Evolutionary conservation across 2,329 filamentous ascomycete species (phyloP).

Genomic region (Botrytis fabae): DNA sequence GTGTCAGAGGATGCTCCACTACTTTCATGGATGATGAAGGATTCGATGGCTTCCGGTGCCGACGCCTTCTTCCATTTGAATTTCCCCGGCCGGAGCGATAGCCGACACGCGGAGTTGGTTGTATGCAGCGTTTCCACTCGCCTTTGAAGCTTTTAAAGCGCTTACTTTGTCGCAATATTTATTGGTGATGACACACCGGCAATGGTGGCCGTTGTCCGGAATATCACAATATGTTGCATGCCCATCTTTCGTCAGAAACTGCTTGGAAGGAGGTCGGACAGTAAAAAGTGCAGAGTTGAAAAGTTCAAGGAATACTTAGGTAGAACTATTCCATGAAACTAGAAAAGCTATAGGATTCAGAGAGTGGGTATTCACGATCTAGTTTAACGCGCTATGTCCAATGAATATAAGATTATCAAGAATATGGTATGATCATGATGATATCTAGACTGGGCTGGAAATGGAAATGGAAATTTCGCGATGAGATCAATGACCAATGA

Average conservation of each 20-base stretch:
- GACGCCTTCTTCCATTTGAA: neutral
- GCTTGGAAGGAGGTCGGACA: neutral
- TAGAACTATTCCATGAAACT: neutral
- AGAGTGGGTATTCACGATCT: neutral
- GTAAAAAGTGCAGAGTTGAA: neutral
- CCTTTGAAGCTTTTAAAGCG: neutral
- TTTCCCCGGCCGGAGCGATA: neutral
- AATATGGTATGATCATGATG: neutral
- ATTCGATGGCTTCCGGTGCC: neutral
- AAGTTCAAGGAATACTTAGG: neutral
- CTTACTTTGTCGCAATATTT: neutral
- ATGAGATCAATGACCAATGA: neutral
- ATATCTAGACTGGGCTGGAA: neutral
- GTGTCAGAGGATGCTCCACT: neutral
- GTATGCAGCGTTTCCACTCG: neutral
- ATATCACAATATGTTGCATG: neutral
- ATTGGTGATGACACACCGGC: neutral
- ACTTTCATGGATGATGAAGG: neutral
- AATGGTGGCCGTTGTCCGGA: neutral
- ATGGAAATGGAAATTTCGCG: slow-evolving; percentile 1
- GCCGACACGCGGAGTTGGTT: neutral
- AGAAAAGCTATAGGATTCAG: neutral
- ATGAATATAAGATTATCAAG: neutral
- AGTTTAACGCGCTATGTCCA: neutral
- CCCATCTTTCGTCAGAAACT: neutral